A percentile compares a stretch with the other conserved stretches of the same genome.
Conservation (phyloP, 345 rosid species). For the Eucalyptus rudis region DNA sequence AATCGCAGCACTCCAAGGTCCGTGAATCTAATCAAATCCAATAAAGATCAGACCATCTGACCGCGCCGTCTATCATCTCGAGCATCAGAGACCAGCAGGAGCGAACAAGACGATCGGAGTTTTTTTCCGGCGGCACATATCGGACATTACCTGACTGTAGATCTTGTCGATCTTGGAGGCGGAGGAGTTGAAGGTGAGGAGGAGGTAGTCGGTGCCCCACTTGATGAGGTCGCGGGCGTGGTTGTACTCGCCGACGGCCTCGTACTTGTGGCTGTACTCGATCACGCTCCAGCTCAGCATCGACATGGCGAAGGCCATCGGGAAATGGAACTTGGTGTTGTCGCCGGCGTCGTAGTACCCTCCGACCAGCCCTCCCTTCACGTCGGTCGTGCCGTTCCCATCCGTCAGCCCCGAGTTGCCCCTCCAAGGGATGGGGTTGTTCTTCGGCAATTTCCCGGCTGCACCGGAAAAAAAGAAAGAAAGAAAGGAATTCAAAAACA, state of each 20-base stretch:
- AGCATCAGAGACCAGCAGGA: not conserved
- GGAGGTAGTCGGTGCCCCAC: conserved; percentile 87
- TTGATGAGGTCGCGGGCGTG: conserved; percentile 58
- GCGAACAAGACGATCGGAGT: not conserved
- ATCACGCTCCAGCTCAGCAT: conserved; percentile 93
- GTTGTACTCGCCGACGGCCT: conserved; percentile 42
- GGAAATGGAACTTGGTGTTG: conserved; percentile 69
- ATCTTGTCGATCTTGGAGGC: conserved; percentile 49
- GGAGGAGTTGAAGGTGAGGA: conserved; percentile 61
- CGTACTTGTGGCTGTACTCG: conserved; percentile 59
- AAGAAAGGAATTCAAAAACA: too few species aligned
- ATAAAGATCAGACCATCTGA: not conserved
- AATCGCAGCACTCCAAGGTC: not conserved
- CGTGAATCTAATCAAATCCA: not conserved
- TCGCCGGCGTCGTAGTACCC: conserved; percentile 91
- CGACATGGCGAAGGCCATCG: conserved; percentile 82
- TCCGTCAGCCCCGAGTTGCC: conserved; percentile 60
- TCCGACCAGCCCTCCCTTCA: conserved; percentile 52
- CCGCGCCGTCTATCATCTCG: not conserved
- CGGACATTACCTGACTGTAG: conserved; percentile 33
- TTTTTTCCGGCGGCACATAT: not conserved
- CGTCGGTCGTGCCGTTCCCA: conserved; percentile 27
- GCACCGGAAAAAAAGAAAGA: not conserved
- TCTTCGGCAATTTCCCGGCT: conserved; percentile 78
- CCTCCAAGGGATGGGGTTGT: conserved; percentile 58